Evolutionary conservation across 2,329 filamentous ascomycete species (phyloP), one percentile per base, ranked within the genome.

Genomic region (Colletotrichum gloeosporioides): DNA sequence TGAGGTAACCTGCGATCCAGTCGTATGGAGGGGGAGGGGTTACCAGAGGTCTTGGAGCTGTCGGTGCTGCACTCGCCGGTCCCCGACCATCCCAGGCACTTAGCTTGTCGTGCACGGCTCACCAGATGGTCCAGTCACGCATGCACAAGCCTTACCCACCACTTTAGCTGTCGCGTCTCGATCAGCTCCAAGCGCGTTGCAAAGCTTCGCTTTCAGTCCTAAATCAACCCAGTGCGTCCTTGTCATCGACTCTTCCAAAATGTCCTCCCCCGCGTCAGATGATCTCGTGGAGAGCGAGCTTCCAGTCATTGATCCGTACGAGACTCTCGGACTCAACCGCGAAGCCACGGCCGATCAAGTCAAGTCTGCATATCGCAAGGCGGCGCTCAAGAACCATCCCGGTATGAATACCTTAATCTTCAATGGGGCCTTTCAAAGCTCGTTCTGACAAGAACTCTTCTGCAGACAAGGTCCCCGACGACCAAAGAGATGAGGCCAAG

Each of bases 291-390:
- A 90, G 31, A 89, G 88, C 73, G 90, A 92, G 49, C 93, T 92
- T 2, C 94, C 95, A 0, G 82, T 82, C 22, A 92, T 94, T 59
- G 88, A 95, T 80, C 96, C 97, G 0, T 99, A 99, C 82, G 91
- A 93, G 80, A 91, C 96, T 70, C 92, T 99, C 10, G 91, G 89
- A 27, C 84, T 99, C 55, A 89, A 93, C 49, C 91, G 92, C 77
- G 88, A 91, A 69, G 96, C 96, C 16, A 95, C 94, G 0, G 87
- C 92, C 55, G 92, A 95, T 77, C 92, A 98, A 81, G 91, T 99
- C 86, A 98, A 98, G 84, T 92, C 92, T 22, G 95, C 96, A 22
- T 99, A 99, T 87, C 94, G 95, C 82, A 98, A 98, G 84, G 92
- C 94, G 67, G 97, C 97, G 5, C 89, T 99, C 75, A 96, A 93